Percentiles rank a stretch among this genome's conserved stretches.
Evolutionary conservation across 352 stramenopile genomes (phyloP).

Genomic region (Halophytophthora batemanensis): DNA sequence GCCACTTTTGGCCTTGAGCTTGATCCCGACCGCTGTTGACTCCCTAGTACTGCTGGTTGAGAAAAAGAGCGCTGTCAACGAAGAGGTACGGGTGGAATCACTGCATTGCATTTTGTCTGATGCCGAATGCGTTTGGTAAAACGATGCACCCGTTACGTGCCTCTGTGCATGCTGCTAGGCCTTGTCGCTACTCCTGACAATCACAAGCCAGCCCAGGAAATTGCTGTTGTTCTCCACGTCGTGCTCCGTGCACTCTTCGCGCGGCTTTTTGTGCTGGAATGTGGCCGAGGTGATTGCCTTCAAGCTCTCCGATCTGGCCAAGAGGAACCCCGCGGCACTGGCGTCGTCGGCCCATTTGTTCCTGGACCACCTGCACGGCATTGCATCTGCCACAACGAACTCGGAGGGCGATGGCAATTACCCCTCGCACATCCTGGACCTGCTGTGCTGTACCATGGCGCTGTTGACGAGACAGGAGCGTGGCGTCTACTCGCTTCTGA

Average conservation of each 20-base stretch:
- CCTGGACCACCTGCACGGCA: slow-evolving; percentile 73
- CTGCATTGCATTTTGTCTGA: not conserved
- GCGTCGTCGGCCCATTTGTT: slow-evolving; percentile 69
- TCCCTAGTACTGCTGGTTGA: slow-evolving; percentile 39
- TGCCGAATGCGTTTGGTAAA: not conserved
- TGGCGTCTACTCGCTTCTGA: slow-evolving; percentile 67
- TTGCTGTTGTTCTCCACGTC: slow-evolving; percentile 46
- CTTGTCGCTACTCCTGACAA: slow-evolving; percentile 60
- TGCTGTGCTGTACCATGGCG: slow-evolving; percentile 70
- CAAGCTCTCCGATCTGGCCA: slow-evolving; percentile 41
- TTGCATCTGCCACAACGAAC: slow-evolving; percentile 39
- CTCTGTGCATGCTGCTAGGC: slow-evolving; percentile 30
- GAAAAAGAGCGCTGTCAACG: slow-evolving; percentile 33
- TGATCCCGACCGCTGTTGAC: slow-evolving; percentile 40
- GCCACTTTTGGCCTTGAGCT: slow-evolving; percentile 25
- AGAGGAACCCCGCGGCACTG: slow-evolving; percentile 33
- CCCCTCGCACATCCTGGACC: slow-evolving; percentile 55
- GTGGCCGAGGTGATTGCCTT: slow-evolving; percentile 52
- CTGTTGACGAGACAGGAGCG: slow-evolving; percentile 59
- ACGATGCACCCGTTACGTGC: not conserved
- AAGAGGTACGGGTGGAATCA: slow-evolving; percentile 46
- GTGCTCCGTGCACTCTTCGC: slow-evolving; percentile 27
- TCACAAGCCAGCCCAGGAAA: slow-evolving; percentile 64
- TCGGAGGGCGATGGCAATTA: slow-evolving; percentile 33
- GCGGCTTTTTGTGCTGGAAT: slow-evolving; percentile 53